A percentile compares a stretch with the other conserved stretches of the same genome.
Evolutionary conservation across 1,284 basidiomycete species (phyloP).

Genomic region (Coniophora puteana): DNA sequence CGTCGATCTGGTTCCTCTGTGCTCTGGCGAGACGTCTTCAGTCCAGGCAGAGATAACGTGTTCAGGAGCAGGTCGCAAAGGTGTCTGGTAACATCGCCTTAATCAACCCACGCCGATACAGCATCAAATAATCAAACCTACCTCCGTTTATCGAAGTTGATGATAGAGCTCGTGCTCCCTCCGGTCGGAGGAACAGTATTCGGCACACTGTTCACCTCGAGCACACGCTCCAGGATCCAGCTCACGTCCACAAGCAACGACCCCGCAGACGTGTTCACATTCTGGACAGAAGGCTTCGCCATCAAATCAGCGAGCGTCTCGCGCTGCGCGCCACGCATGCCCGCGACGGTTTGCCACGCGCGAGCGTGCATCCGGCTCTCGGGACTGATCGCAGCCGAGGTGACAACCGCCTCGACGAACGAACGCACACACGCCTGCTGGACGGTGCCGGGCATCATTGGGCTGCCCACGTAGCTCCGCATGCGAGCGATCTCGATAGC

Average conservation of each 20-base stretch:
- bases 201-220: constrained; percentile 71
- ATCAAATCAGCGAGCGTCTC: constrained; percentile 61
- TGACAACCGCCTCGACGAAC: constrained; percentile 71
- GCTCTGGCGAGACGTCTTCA: constrained; percentile 39
- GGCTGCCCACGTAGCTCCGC: constrained; percentile 44
- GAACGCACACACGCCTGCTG: constrained; percentile 65
- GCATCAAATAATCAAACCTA: constrained; percentile 23
- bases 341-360: constrained; percentile 70
- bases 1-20: constrained; percentile 56
- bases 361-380: constrained; percentile 70
- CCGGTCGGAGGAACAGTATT: constrained; percentile 59
- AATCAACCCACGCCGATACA: neutral
- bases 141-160: constrained; percentile 82
- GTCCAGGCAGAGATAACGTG: constrained; percentile 38
- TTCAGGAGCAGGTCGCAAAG: constrained; percentile 60
- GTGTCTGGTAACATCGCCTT: constrained; percentile 40
- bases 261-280: constrained; percentile 42
- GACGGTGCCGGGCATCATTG: constrained; percentile 25
- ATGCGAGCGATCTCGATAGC: constrained; percentile 69
- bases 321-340: constrained; percentile 49
- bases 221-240: constrained; percentile 75
- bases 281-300: constrained; percentile 41
- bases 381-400: constrained; percentile 66
- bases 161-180: constrained; percentile 51
- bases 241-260: constrained; percentile 70